Evolutionary conservation across 768 basidiomycete genomes (phyloP).

Genomic region (Agaricus blazei): DNA sequence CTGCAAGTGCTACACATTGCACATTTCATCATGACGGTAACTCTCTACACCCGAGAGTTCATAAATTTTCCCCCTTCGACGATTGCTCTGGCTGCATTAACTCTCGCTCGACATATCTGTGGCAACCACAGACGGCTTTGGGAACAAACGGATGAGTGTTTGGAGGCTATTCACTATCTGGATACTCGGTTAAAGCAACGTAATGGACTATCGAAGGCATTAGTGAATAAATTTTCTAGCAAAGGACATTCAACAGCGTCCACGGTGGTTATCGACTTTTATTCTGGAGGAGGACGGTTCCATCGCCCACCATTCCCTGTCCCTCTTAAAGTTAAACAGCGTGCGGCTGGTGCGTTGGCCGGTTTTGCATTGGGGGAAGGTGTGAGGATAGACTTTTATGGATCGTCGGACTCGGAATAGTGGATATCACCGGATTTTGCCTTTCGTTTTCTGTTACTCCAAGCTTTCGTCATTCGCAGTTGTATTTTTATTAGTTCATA

Average conservation of each 20-base stretch:
- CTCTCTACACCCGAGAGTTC: conserved; percentile 93
- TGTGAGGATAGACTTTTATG: not conserved
- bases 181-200: conserved; percentile 84
- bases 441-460: too few relatives aligned
- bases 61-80: conserved; percentile 77
- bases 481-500: too few relatives aligned
- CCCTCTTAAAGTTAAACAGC: not conserved
- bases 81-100: conserved; percentile 81
- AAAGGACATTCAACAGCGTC: conserved; percentile 94
- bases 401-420: too few relatives aligned
- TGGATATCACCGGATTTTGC: too few relatives aligned
- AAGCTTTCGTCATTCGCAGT: too few relatives aligned
- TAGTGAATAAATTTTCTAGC: conserved; percentile 95
- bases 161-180: conserved; percentile 78
- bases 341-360: not conserved
- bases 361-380: not conserved
- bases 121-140: conserved; percentile 68
- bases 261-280: conserved; percentile 86
- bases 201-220: conserved; percentile 85
- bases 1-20: conserved; percentile 90
- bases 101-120: conserved; percentile 83
- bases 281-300: conserved; percentile 81
- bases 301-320: conserved; percentile 34
- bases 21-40: conserved; percentile 97
- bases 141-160: conserved; percentile 78